Evolutionary conservation across 129 eudicot species (phyloP).

Genomic region (Flaveria trinervia): DNA sequence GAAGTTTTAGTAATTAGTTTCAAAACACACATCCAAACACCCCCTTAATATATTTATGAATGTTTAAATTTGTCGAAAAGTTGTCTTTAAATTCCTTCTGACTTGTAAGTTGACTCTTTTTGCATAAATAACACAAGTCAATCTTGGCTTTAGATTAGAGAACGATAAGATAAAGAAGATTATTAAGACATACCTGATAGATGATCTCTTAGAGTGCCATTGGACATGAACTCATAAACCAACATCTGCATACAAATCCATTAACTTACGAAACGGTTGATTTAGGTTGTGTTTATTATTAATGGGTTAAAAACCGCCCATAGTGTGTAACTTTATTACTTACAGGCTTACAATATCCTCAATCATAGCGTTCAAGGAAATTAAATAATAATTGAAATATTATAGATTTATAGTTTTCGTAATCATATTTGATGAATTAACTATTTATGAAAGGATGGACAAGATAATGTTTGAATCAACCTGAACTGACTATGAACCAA

Average conservation of each 20-base stretch:
- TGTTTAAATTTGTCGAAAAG: too few species aligned
- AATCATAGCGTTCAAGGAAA: too few species aligned
- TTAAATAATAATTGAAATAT: too few species aligned
- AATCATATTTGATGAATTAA: background rate
- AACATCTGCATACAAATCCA: slow-evolving; percentile 64
- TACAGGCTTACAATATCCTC: too few species aligned
- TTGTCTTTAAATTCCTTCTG: background rate
- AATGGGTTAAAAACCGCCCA: too few species aligned
- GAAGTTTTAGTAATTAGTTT: background rate
- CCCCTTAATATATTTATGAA: background rate
- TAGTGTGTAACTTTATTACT: background rate
- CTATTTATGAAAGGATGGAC: background rate
- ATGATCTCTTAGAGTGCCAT: slow-evolving; percentile 84
- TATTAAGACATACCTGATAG: slow-evolving; percentile 60
- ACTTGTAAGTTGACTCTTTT: background rate
- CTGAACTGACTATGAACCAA: background rate
- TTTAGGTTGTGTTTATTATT: background rate
- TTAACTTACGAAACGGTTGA: background rate
- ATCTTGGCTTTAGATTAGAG: background rate
- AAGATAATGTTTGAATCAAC: background rate
- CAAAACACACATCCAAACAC: background rate
- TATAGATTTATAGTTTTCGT: background rate
- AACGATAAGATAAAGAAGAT: slow-evolving; percentile 2
- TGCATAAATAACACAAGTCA: background rate
- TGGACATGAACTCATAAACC: slow-evolving; percentile 84